A percentile compares a stretch with the other conserved stretches of the same genome.
Conservation (phyloP, 1,139 yeast genomes). For the Arxiozyma bovina region DNA sequence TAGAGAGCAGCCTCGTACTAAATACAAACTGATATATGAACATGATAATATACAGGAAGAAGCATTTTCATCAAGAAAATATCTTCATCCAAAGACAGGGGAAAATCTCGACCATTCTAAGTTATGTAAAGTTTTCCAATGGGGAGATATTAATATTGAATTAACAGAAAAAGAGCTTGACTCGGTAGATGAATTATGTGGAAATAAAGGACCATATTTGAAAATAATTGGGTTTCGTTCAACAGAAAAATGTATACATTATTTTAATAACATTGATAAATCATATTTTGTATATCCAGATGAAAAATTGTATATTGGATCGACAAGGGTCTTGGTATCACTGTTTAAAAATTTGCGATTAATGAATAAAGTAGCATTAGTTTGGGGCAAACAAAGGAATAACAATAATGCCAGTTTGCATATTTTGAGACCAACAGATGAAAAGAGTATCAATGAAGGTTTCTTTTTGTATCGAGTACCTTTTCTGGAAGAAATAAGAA, state of each 20-base stretch:
- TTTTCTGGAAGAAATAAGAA: constrained; percentile 54
- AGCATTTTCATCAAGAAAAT: constrained; percentile 44
- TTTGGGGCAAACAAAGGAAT: constrained; percentile 59
- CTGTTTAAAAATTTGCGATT: constrained; percentile 53
- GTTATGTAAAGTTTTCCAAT: constrained; percentile 33
- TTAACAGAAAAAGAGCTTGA: constrained; percentile 32
- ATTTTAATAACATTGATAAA: constrained; percentile 45
- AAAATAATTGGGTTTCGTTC: constrained; percentile 62
- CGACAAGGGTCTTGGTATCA: constrained; percentile 58
- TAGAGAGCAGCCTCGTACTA: constrained; percentile 41
- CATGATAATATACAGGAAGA: constrained; percentile 44
- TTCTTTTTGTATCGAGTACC: constrained; percentile 55
- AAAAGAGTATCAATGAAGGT: constrained; percentile 37
- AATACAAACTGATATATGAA: constrained; percentile 42
- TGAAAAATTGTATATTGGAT: constrained; percentile 50
- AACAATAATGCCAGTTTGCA: constrained; percentile 51
- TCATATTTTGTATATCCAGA: constrained; percentile 56
- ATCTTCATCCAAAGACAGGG: constrained; percentile 37
- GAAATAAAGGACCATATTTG: constrained; percentile 31
- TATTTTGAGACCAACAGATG: constrained; percentile 49
- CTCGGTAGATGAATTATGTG: background rate
- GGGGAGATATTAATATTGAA: constrained; percentile 40
- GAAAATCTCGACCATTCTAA: constrained; percentile 33
- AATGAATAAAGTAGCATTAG: constrained; percentile 50
- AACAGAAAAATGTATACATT: constrained; percentile 36